Evolutionary conservation across 2,329 filamentous ascomycete species (phyloP).

Genomic region (Fusarium decemcellulare): DNA sequence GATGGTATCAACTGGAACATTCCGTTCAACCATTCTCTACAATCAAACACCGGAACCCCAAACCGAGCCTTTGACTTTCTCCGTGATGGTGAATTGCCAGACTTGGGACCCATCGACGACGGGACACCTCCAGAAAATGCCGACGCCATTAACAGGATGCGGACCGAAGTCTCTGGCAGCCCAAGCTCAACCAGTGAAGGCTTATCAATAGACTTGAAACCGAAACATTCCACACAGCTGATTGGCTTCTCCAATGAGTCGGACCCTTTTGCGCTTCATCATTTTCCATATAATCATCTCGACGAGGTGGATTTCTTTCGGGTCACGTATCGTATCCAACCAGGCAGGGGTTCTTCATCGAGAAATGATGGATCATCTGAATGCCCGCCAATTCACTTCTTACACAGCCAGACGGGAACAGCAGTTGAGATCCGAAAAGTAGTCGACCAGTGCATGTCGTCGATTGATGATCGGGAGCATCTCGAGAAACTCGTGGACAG

Average conservation of each 20-base stretch:
- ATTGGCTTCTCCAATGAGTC: constrained; percentile 12
- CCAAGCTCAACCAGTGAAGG: background rate
- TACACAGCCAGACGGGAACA: constrained; percentile 1
- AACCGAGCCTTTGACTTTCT: background rate
- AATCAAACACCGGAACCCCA: background rate
- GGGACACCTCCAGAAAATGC: background rate
- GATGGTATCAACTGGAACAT: background rate
- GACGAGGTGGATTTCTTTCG: constrained; percentile 45
- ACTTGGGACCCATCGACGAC: background rate
- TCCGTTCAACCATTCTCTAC: background rate
- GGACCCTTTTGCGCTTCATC: constrained; percentile 6
- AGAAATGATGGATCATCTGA: background rate
- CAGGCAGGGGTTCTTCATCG: background rate
- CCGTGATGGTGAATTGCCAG: background rate
- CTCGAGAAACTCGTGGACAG: background rate
- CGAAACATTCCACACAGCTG: background rate
- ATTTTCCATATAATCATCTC: constrained; percentile 24
- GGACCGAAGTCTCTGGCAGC: background rate
- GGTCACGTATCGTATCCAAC: constrained; percentile 34
- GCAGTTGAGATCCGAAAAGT: background rate
- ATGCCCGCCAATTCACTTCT: background rate
- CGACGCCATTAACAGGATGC: background rate
- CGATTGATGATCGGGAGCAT: background rate
- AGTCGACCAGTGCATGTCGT: background rate
- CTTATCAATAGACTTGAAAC: constrained; percentile 1